Evolutionary conservation across 1,139 yeast genomes (phyloP), one percentile per base, ranked within the genome.

Genomic region (Candida glucosophila): DNA sequence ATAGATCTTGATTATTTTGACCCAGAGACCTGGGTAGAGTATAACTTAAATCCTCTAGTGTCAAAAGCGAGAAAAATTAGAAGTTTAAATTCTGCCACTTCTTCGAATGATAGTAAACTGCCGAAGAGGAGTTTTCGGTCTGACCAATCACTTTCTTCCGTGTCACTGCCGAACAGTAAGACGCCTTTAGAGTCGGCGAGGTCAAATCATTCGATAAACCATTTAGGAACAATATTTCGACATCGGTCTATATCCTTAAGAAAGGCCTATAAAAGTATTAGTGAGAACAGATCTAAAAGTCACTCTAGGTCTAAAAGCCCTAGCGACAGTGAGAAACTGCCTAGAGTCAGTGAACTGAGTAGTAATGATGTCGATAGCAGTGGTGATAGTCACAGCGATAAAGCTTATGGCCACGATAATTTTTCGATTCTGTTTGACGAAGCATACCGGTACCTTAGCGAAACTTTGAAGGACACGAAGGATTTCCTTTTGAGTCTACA

Each of bases 1-100:
- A 76, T 73, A 42, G 73, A 73, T 34, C 48, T 85, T 22, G 94
- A 86, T 53, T 81, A 72, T 39, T 86, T 81, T 43, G 77, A 86
- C 43, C 80, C 85, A 2, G 67, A 81, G 9, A 71, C 74, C 9
- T 86, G 96, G 96, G 76, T 72, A 7, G 70, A 77, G 33, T 77
- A 78, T 41, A 76, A 77, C 29, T 52, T 85, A 20, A 78, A 80
- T 24, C 95, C 95, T 0, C 55, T 82, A 26, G 92, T 85, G 1
- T 60, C 77, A 4, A 51, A 62, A 24, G 49, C 52, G 17, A 41
- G 78, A 31, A 39, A 31, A 27, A 23, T 24, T 17, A 30, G 16
- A 19, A 34, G 32, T 22, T 24, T 23, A 12, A n/a, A 18, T 17
- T 25, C 19, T 10, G 29, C 22, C 5, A 11, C 15, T 10, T 9